phyloP scores from a whole-genome alignment of 2,329 filamentous ascomycete species.

The Zymoseptoria passerinii region DNA sequence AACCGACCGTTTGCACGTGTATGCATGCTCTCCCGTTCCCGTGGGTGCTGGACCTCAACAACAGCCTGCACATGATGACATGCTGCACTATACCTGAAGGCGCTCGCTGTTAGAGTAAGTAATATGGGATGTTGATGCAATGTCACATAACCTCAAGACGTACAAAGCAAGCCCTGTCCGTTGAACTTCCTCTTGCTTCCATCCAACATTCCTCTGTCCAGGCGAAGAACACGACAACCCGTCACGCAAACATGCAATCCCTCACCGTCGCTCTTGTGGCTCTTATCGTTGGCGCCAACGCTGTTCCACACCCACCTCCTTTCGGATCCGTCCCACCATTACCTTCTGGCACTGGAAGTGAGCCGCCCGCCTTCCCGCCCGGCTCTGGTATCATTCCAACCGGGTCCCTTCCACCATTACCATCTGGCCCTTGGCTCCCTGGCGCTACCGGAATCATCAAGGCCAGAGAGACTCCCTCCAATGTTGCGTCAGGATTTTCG shows the following conservation, averaged over 20 bases:
- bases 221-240: neutral
- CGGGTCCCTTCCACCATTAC: slow-evolving; percentile 2
- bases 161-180: neutral
- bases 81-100: neutral
- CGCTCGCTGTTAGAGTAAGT: neutral
- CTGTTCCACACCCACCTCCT: slow-evolving; percentile 9
- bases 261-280: slow-evolving; percentile 10
- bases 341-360: neutral
- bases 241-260: slow-evolving; percentile 10
- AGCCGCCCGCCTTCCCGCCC: neutral
- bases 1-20: no score
- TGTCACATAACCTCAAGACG: neutral
- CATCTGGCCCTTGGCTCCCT: slow-evolving; percentile 3
- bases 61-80: no score
- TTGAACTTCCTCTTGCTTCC: neutral
- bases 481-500: neutral
- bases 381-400: slow-evolving; percentile 10
- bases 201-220: neutral
- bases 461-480: neutral
- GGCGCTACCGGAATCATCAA: slow-evolving; percentile 1
- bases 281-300: slow-evolving; percentile 10
- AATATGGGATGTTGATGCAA: neutral
- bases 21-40: neutral
- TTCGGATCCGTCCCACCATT: slow-evolving; percentile 1
- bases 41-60: neutral